Evolutionary conservation across 371 early-diverging fungal genomes (phyloP), one percentile per base, ranked within the genome.

Genomic region (Rhizopus delemar): DNA sequence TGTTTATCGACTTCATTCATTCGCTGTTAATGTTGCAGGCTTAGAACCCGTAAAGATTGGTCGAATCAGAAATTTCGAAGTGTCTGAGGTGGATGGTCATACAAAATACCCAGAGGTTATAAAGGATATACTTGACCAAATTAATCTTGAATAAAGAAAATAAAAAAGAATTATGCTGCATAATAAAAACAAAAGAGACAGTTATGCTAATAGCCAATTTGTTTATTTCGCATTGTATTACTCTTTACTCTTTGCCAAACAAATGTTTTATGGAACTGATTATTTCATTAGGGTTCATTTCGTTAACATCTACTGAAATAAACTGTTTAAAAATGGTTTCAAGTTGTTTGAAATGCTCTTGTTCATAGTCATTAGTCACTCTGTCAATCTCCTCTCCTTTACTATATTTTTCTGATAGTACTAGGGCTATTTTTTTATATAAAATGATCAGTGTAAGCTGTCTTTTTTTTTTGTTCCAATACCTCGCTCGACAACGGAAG

Each of bases 1-100:
- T 85, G 91, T 84, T 66, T 95, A 75, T 79, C 90, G 70, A 65
- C 81, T 74, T 55, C 87, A 69, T 82, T 90, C 72, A 16, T 69
- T 66, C 67, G 86, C 80, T 45, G 75, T 77, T 12, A 84, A 87
- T 49, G 90, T 96, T 8, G 95, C 96, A 0, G 97, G 97, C 0
- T 73, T 97, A 41, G 75, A 80, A 6, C 86, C 94, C 8, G 81
- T 91, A 0, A 62, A 70, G 9, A 72, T 78, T 9, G 65, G 74
- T 3, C 66, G 83, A 22, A 74, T 98, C 22, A 94, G 93, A 62
- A 95, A 96, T 61, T 67, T 93, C 6, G 82, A 88, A 58, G 55
- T 75, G 94, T 8, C 48, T 49, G 83, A 88, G 5, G 79, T 97
- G 34, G 86, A 88, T 22, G 94, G 96, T 0, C 98, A 98, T 69